Evolutionary conservation across 306 rosid species (phyloP), one percentile per base, ranked within the genome.

Genomic region (Castanea mollissima): DNA sequence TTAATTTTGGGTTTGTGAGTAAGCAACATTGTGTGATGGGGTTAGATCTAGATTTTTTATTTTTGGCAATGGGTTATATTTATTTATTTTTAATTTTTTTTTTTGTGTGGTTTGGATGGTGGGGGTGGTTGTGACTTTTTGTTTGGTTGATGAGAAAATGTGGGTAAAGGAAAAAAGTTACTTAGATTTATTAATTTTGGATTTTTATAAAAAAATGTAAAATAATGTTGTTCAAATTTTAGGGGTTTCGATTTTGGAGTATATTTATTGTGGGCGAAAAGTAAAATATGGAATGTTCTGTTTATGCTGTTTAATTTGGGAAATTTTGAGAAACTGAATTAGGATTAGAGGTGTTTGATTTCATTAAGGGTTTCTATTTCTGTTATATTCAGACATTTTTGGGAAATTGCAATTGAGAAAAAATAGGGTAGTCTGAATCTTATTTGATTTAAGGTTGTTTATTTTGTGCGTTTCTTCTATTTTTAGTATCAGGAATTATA

Each of bases 31-130:
- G 86, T 71, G 59, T 59, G 51, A 32, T 12, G 25, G 82, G 58
- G 31, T 52, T 81, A 76, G 96, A 91, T 93, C 92, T 91, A 81
- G 83, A 79, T 85, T 65, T 63, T 57, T 74, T 79, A 65, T 68
- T 49, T 49, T 49, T 49, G 54, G 54, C 46, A 41, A 41, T 74
- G 29, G 49, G 10, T 63, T 16, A 4, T 64, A 31, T 23, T 73
- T 31, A 10, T 14, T n/a, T 4, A 2, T 35, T 75, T 71, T 15
- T 6, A 6, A 59, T 23, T 23, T 23, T 23, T 25, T 64, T 74
- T 62, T 55, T 21, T 6, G 10, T 49, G 4, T 2, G 18, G 32
- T 19, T 64, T 20, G 74, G n/a, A 54, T 16, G 67, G 55, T 34
- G 73, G 57, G 77, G 78, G 55, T 73, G 76, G 74, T 44, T 23